phyloP scores from a whole-genome alignment of 2,329 filamentous ascomycete species.

The Microsporum audouinii region DNA sequence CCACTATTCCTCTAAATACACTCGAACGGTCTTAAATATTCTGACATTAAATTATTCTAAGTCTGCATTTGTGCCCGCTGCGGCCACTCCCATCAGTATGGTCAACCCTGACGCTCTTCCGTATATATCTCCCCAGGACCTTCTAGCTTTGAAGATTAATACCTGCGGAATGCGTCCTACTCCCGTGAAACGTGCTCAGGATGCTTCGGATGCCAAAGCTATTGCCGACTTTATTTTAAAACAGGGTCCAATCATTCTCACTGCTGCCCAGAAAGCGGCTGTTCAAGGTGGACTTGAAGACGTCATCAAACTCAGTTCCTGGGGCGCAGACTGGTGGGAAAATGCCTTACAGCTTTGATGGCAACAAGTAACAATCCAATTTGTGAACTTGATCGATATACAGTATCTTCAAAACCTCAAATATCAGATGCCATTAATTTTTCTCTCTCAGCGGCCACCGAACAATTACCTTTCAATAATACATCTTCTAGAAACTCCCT shows the following conservation, averaged over 20 bases:
- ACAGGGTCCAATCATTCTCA: background rate
- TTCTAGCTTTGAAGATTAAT: slow-evolving; percentile 9
- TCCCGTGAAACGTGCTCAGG: background rate
- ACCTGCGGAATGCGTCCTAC: slow-evolving; percentile 6
- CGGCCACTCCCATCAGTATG: background rate
- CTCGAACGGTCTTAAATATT: background rate
- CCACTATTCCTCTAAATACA: background rate
- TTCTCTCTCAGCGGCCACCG: background rate
- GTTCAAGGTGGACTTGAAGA: background rate
- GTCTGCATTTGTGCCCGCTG: slow-evolving; percentile 6
- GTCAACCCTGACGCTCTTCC: slow-evolving; percentile 1
- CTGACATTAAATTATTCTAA: background rate
- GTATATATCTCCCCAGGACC: slow-evolving; percentile 7
- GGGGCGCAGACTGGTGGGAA: background rate
- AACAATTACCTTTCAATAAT: background rate
- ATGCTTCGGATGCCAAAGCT: slow-evolving; percentile 4
- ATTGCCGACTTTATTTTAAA: background rate
- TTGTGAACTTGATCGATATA: no score
- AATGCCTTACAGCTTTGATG: background rate
- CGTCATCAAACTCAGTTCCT: background rate
- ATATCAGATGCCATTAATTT: background rate
- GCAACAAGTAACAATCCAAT: background rate
- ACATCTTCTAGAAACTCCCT: background rate
- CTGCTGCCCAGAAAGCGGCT: background rate
- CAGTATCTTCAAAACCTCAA: background rate